Percentiles rank a stretch among this genome's conserved stretches.
Evolutionary conservation across 2,329 filamentous ascomycete species (phyloP).

Genomic region (Penicillium sp.): DNA sequence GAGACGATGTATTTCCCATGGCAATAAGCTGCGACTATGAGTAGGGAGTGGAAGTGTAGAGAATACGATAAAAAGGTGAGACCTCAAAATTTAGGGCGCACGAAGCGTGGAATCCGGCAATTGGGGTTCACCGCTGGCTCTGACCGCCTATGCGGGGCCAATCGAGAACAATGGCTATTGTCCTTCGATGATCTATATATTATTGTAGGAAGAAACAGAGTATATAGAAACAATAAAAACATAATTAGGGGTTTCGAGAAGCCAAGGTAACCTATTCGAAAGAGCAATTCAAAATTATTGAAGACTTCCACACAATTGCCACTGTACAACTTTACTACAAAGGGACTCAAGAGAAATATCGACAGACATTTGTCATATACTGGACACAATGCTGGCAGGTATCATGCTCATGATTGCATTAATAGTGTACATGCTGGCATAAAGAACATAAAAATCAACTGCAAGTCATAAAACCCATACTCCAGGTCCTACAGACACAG

Average conservation of each 20-base stretch:
- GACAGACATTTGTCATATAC: not conserved
- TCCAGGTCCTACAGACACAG: slow-evolving; percentile 2
- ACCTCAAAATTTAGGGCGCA: slow-evolving; percentile 2
- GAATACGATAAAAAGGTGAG: not conserved
- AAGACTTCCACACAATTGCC: not conserved
- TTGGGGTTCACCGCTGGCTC: not conserved
- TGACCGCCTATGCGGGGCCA: slow-evolving; percentile 1
- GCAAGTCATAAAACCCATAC: slow-evolving; percentile 7
- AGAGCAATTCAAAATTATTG: too few species aligned
- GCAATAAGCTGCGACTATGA: not conserved
- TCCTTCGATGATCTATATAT: not conserved
- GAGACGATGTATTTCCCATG: slow-evolving; percentile 6
- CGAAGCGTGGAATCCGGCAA: not conserved
- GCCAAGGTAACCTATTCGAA: not conserved
- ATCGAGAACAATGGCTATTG: not conserved
- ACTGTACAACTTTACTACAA: not conserved
- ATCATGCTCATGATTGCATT: slow-evolving; percentile 7
- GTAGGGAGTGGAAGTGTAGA: not conserved
- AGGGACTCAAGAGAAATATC: not conserved
- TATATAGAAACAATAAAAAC: not conserved
- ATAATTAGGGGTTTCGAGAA: not conserved
- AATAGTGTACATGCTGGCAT: slow-evolving; percentile 18
- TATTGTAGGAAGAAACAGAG: not conserved
- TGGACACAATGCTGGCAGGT: not conserved
- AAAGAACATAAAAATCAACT: slow-evolving; percentile 8